Evolutionary conservation across 331 rosid genomes (phyloP), one percentile per base, ranked within the genome.

Genomic region (Malus hybrid): DNA sequence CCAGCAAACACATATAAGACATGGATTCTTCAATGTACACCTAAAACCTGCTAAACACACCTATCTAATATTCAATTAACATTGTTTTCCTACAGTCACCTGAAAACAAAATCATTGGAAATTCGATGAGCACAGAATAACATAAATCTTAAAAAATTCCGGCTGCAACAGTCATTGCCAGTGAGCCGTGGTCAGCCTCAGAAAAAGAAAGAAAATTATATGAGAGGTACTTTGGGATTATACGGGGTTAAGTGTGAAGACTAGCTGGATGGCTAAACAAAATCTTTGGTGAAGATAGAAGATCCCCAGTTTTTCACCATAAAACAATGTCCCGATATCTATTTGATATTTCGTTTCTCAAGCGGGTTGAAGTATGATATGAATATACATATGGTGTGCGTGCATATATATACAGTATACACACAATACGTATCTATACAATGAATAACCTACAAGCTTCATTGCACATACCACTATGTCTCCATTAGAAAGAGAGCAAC

Each of bases 391-490:
- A 65, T 15, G 55, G 18, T 14, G 53, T 4, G 24, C 13, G 2
- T 52, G 62, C 13, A 70, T 22, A 77, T 6, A 28, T 46, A 63
- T 28, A 63, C n/a, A 50, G 13, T 42, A 10, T 42, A 33, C 39
- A 29, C 46, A 67, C 0, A 52, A 16, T 24, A 74, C 2, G 26
- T 57, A 50, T 3, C 2, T 20, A n/a, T 20, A 66, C 58, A 64
- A 68, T 30, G 18, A 82, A 68, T 13, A 32, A 63, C 78, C 76
- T 66, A 63, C 56, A 82, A 84, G 83, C 58, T 83, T 64, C 81
- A 70, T 80, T 66, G 64, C 70, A 84, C 97, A 64, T 95, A 95
- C 99, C 99, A 90, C 97, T 85, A 95, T 75, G 87, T 91, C 95
- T 75, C 99, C 99, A 81, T 87, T 93, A 70, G 97, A 83, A 70